Evolutionary conservation across 2,329 filamentous ascomycete species (phyloP), one percentile per base, ranked within the genome.

Genomic region (Colletotrichum siamense): DNA sequence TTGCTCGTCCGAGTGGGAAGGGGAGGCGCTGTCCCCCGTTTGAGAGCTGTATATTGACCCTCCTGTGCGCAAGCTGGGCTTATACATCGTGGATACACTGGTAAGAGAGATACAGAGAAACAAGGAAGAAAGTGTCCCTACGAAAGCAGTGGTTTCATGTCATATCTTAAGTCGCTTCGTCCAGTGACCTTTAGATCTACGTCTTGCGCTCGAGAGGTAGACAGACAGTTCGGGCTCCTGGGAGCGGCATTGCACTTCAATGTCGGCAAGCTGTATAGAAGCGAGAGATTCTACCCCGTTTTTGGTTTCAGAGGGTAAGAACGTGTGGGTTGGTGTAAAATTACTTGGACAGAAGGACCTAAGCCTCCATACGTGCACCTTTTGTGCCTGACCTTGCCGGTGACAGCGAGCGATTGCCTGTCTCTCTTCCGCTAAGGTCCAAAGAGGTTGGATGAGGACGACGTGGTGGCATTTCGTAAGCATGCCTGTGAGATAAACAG

Each of bases 251-350:
- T 1, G 0, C 34, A 36, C 34, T 8, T 36, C 6, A 8, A 36
- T 15, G 34, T 8, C 0, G 34, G 6, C 34, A 0, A 36, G 0
- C 0, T 36, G 3, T 8, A 16, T 36, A 34, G 13, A 34, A 13
- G 0, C 12, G 5, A 34, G 32, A 13, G 32, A 34, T 34, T 34
- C 32, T 13, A 13, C 32, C 32, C 32, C 32, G 12, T 13, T 6
- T 0, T 13, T 13, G 0, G 32, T 13, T 13, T 34, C 32, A 13
- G 32, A 34, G 32, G 32, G 32, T 1, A 34, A 34, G 1, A 34
- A 6, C 13, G 28, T 30, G 1, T 1, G 28, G 28, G 1, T 30
- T 30, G 8, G 3, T 30, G 28, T 30, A 1, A 30, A 1, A 30
- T 1, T 30, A 30, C 28, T 30, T 30, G 28, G 28, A 30, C 28